These are phyloP conservation scores for Fraxinus albicans DNA, from an alignment of 305 asterid genomes.

Conservation along the genomic window DNA sequence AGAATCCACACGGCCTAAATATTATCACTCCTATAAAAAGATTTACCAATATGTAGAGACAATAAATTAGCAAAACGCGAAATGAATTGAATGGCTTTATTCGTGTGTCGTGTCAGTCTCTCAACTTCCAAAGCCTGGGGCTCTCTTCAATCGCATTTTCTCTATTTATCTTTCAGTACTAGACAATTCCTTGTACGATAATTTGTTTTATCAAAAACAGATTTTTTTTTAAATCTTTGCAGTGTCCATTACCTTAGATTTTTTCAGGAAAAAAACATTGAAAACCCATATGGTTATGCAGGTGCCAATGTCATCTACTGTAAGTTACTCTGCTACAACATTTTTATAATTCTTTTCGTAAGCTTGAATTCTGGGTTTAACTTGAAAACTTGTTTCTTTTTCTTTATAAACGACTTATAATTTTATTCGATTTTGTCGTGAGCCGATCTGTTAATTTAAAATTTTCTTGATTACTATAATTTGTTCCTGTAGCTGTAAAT, in stretches of 20 bases:
- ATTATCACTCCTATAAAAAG: too few relatives aligned
- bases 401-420: slow-evolving; percentile 8
- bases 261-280: slow-evolving; percentile 26
- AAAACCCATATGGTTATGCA: neutral
- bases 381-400: neutral
- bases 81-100: neutral
- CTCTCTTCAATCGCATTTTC: slow-evolving; percentile 7
- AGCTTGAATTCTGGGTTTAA: slow-evolving; percentile 18
- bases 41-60: neutral
- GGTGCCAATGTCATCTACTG: slow-evolving; percentile 29
- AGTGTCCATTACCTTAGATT: slow-evolving; percentile 32
- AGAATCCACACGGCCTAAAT: too few relatives aligned
- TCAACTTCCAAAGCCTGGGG: slow-evolving; percentile 33
- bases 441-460: slow-evolving; percentile 28
- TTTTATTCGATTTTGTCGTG: slow-evolving; percentile 17
- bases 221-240: slow-evolving; percentile 9
- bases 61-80: neutral
- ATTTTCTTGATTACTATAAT: slow-evolving; percentile 14
- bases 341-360: slow-evolving; percentile 4
- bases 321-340: slow-evolving; percentile 30
- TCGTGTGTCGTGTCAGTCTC: slow-evolving; percentile 23
- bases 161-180: neutral
- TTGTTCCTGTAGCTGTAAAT: neutral
- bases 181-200: slow-evolving; percentile 9
- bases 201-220: slow-evolving; percentile 14